Conservation (phyloP, 169 alveolate species). For the Plasmodium gonderi region DNA sequence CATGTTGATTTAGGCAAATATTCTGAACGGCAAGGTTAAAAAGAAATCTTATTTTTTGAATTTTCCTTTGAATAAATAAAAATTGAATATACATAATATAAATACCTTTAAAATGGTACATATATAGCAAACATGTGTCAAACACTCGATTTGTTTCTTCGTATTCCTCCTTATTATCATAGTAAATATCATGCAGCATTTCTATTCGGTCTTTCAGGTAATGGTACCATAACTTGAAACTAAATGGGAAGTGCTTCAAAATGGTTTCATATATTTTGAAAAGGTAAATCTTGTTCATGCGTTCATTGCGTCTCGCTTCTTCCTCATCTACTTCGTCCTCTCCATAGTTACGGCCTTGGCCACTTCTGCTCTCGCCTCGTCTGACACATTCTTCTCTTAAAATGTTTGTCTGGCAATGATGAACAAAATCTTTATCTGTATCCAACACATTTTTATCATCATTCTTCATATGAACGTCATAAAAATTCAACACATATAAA, state of each 20-base stretch:
- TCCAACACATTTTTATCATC: conserved; percentile 6
- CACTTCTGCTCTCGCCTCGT: not conserved
- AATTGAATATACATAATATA: conserved; percentile 64
- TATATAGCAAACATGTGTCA: conserved; percentile 39
- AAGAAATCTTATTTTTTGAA: conserved; percentile 31
- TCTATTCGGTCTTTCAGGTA: conserved; percentile 62
- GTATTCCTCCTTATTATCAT: conserved; percentile 31
- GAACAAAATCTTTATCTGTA: conserved; percentile 13
- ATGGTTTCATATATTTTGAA: conserved; percentile 28
- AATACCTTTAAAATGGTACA: conserved; percentile 46
- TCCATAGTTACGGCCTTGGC: not conserved
- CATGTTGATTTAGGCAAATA: conserved; percentile 54
- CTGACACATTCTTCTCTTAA: not conserved
- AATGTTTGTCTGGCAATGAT: conserved; percentile 5
- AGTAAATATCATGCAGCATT: conserved; percentile 28
- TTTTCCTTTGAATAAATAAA: conserved; percentile 52
- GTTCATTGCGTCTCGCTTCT: not conserved
- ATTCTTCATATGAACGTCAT: conserved; percentile 47
- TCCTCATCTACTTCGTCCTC: not conserved
- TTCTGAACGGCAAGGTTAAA: conserved; percentile 42
- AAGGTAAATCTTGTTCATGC: not conserved
- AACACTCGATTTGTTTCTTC: conserved; percentile 20
- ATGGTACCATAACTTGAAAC: conserved; percentile 59
- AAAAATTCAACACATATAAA: conserved; percentile 18
- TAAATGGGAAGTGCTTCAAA: conserved; percentile 46